A percentile compares a stretch with the other conserved stretches of the same genome.
Evolutionary conservation across 2,329 filamentous ascomycete species (phyloP).

Genomic region (Dactylellina haptotyla): DNA sequence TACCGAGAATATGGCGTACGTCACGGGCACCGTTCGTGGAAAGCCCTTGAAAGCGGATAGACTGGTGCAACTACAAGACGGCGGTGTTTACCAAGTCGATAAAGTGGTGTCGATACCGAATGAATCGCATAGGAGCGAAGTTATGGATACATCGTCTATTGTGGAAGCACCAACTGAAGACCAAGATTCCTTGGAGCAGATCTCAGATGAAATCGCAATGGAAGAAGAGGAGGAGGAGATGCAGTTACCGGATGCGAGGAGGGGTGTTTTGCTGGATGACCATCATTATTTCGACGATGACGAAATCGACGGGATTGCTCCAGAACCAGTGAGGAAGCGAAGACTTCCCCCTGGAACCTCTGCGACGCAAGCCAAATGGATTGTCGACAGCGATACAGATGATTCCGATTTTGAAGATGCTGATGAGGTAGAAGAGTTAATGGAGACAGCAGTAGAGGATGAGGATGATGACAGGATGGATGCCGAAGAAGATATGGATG

Average conservation of each 20-base stretch:
- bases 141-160: constrained; percentile 71
- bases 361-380: constrained; percentile 94
- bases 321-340: constrained; percentile 71
- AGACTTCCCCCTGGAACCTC: constrained; percentile 90
- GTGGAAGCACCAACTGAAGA: constrained; percentile 80
- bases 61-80: constrained; percentile 88
- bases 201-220: constrained; percentile 88
- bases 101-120: constrained; percentile 71
- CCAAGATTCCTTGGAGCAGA: constrained; percentile 80
- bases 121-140: constrained; percentile 67
- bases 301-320: constrained; percentile 67
- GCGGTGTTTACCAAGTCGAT: constrained; percentile 91
- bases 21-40: constrained; percentile 88
- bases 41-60: constrained; percentile 88
- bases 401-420: constrained; percentile 83
- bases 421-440: constrained; percentile 69
- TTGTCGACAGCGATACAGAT: constrained; percentile 76
- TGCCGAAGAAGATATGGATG: constrained; percentile 68
- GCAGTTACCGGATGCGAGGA: constrained; percentile 65
- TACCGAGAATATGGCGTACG: constrained; percentile 70
- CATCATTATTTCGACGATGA: constrained; percentile 98
- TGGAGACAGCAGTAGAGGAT: constrained; percentile 55
- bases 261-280: constrained; percentile 92
- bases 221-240: constrained; percentile 71
- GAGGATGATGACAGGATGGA: constrained; percentile 65